Conservation (phyloP, 2,329 filamentous ascomycete species). For the Rutstroemia sp. region DNA sequence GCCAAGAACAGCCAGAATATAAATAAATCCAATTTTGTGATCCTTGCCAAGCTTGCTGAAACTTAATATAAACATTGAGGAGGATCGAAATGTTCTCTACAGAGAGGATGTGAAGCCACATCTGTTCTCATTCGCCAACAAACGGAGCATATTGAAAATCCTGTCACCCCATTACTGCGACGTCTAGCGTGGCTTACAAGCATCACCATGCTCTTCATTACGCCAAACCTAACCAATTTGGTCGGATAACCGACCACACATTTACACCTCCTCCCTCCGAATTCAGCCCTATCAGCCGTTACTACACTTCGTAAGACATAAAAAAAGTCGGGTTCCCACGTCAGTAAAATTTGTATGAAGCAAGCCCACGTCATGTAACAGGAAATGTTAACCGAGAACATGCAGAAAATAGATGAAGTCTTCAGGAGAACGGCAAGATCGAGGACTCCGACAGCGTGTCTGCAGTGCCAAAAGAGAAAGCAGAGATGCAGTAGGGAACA, state of each 20-base stretch:
- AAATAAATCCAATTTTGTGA: not conserved
- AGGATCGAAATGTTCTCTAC: not conserved
- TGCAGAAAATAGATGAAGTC: conserved; percentile 9
- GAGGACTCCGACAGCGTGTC: conserved; percentile 5
- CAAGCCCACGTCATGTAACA: not conserved
- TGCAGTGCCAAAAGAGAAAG: conserved; percentile 9
- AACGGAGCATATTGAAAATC: not conserved
- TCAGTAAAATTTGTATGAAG: not conserved
- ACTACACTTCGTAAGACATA: conserved; percentile 1
- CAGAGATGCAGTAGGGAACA: conserved; percentile 9
- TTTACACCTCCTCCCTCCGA: not conserved
- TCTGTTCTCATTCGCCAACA: not conserved
- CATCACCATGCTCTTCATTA: not conserved
- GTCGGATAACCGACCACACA: not conserved
- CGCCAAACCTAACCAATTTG: not conserved
- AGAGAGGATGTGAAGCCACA: not conserved
- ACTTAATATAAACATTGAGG: not conserved
- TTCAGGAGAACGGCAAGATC: not conserved
- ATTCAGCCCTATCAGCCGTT: conserved; percentile 5
- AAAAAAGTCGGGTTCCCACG: conserved; percentile 7
- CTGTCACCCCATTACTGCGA: conserved; percentile 1
- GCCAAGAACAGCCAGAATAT: conserved; percentile 3
- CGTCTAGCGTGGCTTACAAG: conserved; percentile 6
- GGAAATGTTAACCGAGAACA: conserved; percentile 1
- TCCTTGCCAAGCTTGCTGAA: conserved; percentile 7